Evolutionary conservation across 2,329 filamentous ascomycete genomes (phyloP), one percentile per base, ranked within the genome.

Genomic region (Talaromyces sp.): DNA sequence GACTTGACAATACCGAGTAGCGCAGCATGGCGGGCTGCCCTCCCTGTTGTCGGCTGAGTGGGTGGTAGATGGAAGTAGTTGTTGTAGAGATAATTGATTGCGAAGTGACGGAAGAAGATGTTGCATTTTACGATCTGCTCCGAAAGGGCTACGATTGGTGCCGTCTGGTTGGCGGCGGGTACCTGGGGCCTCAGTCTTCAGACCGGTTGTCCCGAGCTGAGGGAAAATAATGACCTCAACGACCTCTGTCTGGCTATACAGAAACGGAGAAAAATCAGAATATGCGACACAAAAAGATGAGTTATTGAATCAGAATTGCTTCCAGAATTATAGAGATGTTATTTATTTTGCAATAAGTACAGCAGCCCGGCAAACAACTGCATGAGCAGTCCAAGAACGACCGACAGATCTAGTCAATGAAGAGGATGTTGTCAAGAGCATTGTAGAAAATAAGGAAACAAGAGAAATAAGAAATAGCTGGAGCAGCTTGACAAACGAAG

Each of bases 11-110:
- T 72, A 82, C 73, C 68, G 79, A 80, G 67, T 76, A 77, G 73
- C 80, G 80, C 78, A 82, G 78, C 80, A 83, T 82, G 66, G 69
- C 77, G 75, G 70, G 77, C 78, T 74, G 74, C 72, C 71, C 70
- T 68, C 67, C 69, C 66, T 65, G 65, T 66, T 36, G 65, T 60
- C 60, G 63, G 64, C 62, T 39, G 33, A 61, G 63, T 66, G 61
- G 63, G 58, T 59, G 59, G 57, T 57, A 50, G 60, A 51, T 25
- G 43, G 52, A 22, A 41, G 55, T 21, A 36, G 48, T 52, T 52
- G 48, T 52, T 19, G 48, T 37, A 17, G n/a, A 17, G 9, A 11
- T 41, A 28, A 39, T 33, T 51, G 17, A 7, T 10, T 52, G 48
- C 21, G 19, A 52, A 57, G 46, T 53, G 58, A 22, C 31, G 45